phyloP scores from a whole-genome alignment of 1,284 basidiomycete species.

The Coriolopsis trogii region DNA sequence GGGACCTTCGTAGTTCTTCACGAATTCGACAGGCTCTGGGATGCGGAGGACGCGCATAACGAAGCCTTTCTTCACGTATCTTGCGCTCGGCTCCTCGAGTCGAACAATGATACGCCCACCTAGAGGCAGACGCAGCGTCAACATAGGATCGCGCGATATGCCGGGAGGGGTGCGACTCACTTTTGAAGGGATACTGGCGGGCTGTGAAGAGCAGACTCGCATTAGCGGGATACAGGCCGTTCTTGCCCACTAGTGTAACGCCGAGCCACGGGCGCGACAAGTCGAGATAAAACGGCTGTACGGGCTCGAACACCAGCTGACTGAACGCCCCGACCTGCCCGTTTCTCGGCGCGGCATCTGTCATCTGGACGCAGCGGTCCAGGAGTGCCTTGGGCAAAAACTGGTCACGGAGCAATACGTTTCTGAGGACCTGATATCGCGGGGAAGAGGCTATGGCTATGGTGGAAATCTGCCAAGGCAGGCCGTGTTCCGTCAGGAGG shows the following conservation, averaged over 20 bases:
- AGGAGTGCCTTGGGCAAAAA: neutral
- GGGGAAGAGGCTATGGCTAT: conserved; percentile 2
- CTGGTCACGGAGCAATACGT: neutral
- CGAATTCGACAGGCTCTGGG: conserved; percentile 12
- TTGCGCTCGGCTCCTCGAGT: neutral
- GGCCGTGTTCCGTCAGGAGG: conserved; percentile 8
- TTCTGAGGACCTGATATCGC: neutral
- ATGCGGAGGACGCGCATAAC: conserved; percentile 11
- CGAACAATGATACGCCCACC: conserved; percentile 7
- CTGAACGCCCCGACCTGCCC: neutral
- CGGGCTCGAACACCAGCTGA: conserved; percentile 1
- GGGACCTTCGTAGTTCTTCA: neutral
- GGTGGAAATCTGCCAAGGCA: conserved; percentile 13
- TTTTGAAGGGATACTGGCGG: too few species aligned
- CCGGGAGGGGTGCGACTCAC: too few species aligned
- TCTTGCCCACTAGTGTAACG: neutral
- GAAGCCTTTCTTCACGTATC: neutral
- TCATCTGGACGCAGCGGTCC: neutral
- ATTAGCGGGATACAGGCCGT: neutral
- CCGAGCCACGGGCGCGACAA: neutral
- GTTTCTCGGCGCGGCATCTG: neutral
- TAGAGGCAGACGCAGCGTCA: neutral
- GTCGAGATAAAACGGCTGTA: conserved; percentile 10
- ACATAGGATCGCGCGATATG: too few species aligned
- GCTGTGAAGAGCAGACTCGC: too few species aligned